A percentile compares a stretch with the other conserved stretches of the same genome.
These are phyloP conservation scores for Hyphopichia khmerensis DNA, from an alignment of 1,139 yeast genomes.

Conservation along the genomic window DNA sequence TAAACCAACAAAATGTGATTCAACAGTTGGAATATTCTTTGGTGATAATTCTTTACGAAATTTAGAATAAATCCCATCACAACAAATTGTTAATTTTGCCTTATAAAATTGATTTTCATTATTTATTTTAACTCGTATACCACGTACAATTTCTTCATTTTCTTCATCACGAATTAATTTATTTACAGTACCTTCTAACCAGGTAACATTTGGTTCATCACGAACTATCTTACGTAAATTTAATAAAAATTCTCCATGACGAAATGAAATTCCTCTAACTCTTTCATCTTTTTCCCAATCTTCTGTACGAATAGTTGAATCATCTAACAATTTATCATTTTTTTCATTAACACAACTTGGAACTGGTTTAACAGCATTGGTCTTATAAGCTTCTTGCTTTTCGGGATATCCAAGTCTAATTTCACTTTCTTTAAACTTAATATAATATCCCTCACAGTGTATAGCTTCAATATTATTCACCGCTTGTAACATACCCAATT, in stretches of 20 bases:
- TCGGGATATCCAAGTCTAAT: constrained; percentile 71
- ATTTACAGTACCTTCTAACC: constrained; percentile 80
- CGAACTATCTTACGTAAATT: constrained; percentile 75
- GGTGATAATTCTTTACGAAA: constrained; percentile 73
- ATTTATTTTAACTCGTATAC: constrained; percentile 53
- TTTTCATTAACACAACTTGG: constrained; percentile 53
- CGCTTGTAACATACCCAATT: constrained; percentile 79
- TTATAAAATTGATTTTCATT: constrained; percentile 32
- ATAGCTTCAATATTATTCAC: constrained; percentile 81
- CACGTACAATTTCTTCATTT: constrained; percentile 55
- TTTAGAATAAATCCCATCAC: constrained; percentile 94
- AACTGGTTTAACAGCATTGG: constrained; percentile 49
- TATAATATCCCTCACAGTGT: constrained; percentile 76
- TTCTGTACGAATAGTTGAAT: constrained; percentile 44
- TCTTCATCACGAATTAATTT: constrained; percentile 53
- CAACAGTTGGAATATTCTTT: constrained; percentile 60
- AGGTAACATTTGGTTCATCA: constrained; percentile 66
- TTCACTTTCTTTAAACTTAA: constrained; percentile 58
- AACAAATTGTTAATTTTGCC: constrained; percentile 69
- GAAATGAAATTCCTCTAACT: constrained; percentile 82
- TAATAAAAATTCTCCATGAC: constrained; percentile 84
- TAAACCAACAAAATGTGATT: constrained; percentile 86
- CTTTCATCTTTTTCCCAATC: constrained; percentile 63
- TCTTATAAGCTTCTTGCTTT: constrained; percentile 46
- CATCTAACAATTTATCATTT: constrained; percentile 53